Evolutionary conservation across 345 rosid species (phyloP).

Genomic region (Linum trigynum): DNA sequence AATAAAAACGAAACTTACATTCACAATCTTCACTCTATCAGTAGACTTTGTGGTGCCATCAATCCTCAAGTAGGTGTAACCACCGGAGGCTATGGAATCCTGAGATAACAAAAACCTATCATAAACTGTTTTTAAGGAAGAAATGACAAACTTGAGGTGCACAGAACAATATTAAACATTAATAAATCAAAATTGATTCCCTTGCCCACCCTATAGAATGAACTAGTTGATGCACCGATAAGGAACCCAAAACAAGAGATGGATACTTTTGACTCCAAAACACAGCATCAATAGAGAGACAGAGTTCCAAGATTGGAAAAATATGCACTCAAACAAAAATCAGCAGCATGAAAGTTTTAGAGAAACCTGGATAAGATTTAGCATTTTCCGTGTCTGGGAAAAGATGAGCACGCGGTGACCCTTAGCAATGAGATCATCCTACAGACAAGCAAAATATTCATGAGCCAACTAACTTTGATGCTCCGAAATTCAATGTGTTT

Average conservation of each 20-base stretch:
- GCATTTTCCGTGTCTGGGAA: slow-evolving; percentile 98
- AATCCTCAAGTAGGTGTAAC: slow-evolving; percentile 67
- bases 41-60: slow-evolving; percentile 88
- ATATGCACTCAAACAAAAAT: neutral
- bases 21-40: slow-evolving; percentile 74
- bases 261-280: neutral
- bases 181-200: neutral
- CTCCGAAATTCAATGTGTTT: slow-evolving; percentile 10
- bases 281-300: neutral
- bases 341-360: slow-evolving; percentile 10
- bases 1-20: slow-evolving; percentile 35
- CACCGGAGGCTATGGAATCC: slow-evolving; percentile 63
- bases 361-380: slow-evolving; percentile 83
- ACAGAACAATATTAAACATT: neutral
- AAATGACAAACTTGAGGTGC: slow-evolving; percentile 1
- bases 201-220: no score
- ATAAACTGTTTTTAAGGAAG: neutral
- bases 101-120: slow-evolving; percentile 18
- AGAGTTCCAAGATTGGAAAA: neutral
- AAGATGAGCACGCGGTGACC: slow-evolving; percentile 91
- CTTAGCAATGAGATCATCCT: slow-evolving; percentile 77
- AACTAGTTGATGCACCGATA: no score
- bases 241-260: neutral
- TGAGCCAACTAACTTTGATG: slow-evolving; percentile 9
- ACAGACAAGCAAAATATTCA: slow-evolving; percentile 15